Conservation (phyloP, 1,284 basidiomycete species). For the Singerocomus inundabilis region DNA sequence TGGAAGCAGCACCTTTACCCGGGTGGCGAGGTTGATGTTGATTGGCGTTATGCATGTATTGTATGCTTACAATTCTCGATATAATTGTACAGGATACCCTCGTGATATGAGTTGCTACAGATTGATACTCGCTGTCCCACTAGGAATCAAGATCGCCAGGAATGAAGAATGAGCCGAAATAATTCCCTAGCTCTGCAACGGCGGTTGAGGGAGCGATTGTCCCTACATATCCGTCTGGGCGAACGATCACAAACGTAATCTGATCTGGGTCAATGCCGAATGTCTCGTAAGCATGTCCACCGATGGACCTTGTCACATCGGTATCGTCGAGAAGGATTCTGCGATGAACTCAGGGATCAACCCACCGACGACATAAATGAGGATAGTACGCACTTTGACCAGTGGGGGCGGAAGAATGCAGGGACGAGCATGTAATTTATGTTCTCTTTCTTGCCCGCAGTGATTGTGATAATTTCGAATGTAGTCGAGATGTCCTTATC, state of each 20-base stretch:
- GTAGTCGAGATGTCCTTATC: conserved; percentile 29
- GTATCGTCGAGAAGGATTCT: conserved; percentile 33
- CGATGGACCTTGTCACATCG: conserved; percentile 34
- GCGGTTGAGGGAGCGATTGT: conserved; percentile 39
- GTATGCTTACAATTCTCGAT: conserved; percentile 12
- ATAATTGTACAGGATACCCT: conserved; percentile 28
- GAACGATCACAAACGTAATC: conserved; percentile 51
- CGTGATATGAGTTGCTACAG: not conserved
- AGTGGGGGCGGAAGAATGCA: conserved; percentile 54
- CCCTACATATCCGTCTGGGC: conserved; percentile 61
- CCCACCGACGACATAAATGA: not conserved
- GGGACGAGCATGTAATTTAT: conserved; percentile 52
- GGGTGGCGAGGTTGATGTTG: conserved; percentile 36
- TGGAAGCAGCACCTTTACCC: conserved; percentile 49
- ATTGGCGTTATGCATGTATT: conserved; percentile 25
- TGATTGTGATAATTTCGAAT: conserved; percentile 59
- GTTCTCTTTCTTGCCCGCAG: conserved; percentile 45
- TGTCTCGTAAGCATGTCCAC: conserved; percentile 43
- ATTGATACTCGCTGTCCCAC: not conserved
- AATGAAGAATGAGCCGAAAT: conserved; percentile 37
- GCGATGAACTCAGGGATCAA: conserved; percentile 1
- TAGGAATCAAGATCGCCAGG: conserved; percentile 1
- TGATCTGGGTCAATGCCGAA: conserved; percentile 44
- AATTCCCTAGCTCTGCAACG: conserved; percentile 36
- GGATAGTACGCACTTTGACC: conserved; percentile 53